Conservation (phyloP, 2,329 filamentous ascomycete genomes). For the Lachnellula cervina region DNA sequence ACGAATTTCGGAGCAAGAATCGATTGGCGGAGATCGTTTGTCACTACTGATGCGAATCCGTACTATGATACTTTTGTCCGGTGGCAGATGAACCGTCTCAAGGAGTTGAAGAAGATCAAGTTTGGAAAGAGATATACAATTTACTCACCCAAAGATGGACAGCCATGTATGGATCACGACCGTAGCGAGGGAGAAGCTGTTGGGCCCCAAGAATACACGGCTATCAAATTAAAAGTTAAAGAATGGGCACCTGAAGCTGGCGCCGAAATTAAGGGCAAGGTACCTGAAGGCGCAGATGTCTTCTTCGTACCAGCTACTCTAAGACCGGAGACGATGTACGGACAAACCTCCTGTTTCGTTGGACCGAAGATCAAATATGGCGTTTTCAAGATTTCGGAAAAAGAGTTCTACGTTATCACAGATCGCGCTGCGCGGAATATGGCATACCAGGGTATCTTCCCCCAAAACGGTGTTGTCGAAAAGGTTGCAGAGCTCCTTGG, state of each 20-base stretch:
- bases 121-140: conserved; percentile 92
- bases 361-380: conserved; percentile 87
- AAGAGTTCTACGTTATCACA: conserved; percentile 79
- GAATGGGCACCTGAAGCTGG: conserved; percentile 80
- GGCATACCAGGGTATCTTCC: conserved; percentile 86
- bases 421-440: conserved; percentile 87
- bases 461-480: conserved; percentile 68
- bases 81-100: conserved; percentile 95
- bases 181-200: conserved; percentile 75
- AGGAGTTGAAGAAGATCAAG: conserved; percentile 86
- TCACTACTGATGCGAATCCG: conserved; percentile 94
- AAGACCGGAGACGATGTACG: conserved; percentile 97
- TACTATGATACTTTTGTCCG: conserved; percentile 94
- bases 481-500: conserved; percentile 72
- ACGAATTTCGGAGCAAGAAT: conserved; percentile 80
- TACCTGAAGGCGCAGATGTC: conserved; percentile 73
- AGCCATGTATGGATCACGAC: conserved; percentile 86
- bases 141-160: conserved; percentile 84
- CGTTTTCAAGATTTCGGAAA: conserved; percentile 72
- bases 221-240: conserved; percentile 82
- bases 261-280: conserved; percentile 67
- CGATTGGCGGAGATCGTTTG: conserved; percentile 88
- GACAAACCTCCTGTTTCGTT: conserved; percentile 93
- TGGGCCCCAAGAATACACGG: conserved; percentile 86
- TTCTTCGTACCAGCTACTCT: conserved; percentile 91